Conservation (phyloP, 805 yeast species). For the Sugiyamaella boreocaroliniensis region DNA sequence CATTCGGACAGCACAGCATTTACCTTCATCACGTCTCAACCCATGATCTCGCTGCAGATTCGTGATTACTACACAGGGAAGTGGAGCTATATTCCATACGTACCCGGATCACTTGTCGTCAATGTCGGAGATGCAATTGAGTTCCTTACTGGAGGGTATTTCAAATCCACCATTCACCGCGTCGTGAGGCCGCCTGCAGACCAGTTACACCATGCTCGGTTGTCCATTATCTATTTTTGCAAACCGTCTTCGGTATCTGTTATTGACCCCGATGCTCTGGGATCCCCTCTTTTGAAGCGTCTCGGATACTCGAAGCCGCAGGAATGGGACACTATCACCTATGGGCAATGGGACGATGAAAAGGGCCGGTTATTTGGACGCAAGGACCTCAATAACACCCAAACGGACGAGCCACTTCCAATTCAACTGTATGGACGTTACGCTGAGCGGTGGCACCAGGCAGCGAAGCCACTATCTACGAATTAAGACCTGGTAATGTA, state of each 20-base stretch:
- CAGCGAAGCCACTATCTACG: background rate
- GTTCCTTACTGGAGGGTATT: slow-evolving; percentile 41
- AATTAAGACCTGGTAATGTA: background rate
- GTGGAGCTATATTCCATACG: slow-evolving; percentile 36
- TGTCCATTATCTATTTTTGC: slow-evolving; percentile 40
- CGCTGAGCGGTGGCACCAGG: slow-evolving; percentile 41
- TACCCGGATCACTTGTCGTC: slow-evolving; percentile 35
- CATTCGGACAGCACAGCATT: slow-evolving; percentile 42
- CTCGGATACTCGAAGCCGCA: slow-evolving; percentile 31
- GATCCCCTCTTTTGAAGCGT: slow-evolving; percentile 34
- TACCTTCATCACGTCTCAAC: slow-evolving; percentile 38
- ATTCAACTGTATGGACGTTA: slow-evolving; percentile 37
- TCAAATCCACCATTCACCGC: slow-evolving; percentile 42
- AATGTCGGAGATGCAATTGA: slow-evolving; percentile 40
- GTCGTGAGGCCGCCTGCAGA: slow-evolving; percentile 43
- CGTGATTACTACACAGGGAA: slow-evolving; percentile 32
- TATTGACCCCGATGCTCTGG: slow-evolving; percentile 38
- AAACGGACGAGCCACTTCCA: slow-evolving; percentile 35
- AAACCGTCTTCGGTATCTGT: slow-evolving; percentile 34
- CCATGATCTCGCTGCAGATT: slow-evolving; percentile 37
- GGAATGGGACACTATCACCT: slow-evolving; percentile 36
- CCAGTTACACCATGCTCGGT: slow-evolving; percentile 34
- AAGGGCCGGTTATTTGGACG: slow-evolving; percentile 43
- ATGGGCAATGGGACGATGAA: slow-evolving; percentile 41
- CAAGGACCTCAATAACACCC: slow-evolving; percentile 31